Conservation (phyloP, 2,329 filamentous ascomycete species). For the Penicillium sp. region DNA sequence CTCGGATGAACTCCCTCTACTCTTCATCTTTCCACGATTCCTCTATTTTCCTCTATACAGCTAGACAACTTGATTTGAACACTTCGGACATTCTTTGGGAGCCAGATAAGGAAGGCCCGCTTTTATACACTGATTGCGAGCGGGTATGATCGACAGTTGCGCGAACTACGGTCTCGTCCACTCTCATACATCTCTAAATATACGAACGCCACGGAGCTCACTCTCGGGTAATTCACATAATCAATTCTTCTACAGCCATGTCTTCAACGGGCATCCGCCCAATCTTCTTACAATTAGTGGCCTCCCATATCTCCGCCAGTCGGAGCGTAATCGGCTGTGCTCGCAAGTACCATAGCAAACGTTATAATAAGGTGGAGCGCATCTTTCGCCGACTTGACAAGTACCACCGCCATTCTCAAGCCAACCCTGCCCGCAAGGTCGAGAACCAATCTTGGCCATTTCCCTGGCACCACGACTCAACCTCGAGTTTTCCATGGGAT, state of each 20-base stretch:
- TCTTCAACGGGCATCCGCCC: slow-evolving; percentile 8
- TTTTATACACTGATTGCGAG: slow-evolving; percentile 9
- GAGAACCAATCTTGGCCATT: slow-evolving; percentile 7
- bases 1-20: too few relatives aligned
- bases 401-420: slow-evolving; percentile 8
- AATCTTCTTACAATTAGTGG: slow-evolving; percentile 8
- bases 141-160: slow-evolving; percentile 16
- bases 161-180: slow-evolving; percentile 4
- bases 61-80: too few relatives aligned
- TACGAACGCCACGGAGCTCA: background rate
- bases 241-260: slow-evolving; percentile 14
- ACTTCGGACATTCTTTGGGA: too few relatives aligned
- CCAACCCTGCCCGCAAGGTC: slow-evolving; percentile 4
- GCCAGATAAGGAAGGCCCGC: too few relatives aligned
- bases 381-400: slow-evolving; percentile 6
- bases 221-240: slow-evolving; percentile 1
- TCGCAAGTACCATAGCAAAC: slow-evolving; percentile 6
- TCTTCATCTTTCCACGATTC: too few relatives aligned
- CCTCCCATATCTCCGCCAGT: slow-evolving; percentile 2
- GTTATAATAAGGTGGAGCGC: slow-evolving; percentile 10
- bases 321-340: slow-evolving; percentile 12
- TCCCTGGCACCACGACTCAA: slow-evolving; percentile 3
- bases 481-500: slow-evolving; percentile 1
- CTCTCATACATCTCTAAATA: background rate
- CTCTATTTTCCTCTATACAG: too few relatives aligned